Percentiles rank a stretch among this genome's conserved stretches.
Evolutionary conservation across 2,329 filamentous ascomycete genomes (phyloP).

Genomic region (Calonectria pseudoreteaudii): DNA sequence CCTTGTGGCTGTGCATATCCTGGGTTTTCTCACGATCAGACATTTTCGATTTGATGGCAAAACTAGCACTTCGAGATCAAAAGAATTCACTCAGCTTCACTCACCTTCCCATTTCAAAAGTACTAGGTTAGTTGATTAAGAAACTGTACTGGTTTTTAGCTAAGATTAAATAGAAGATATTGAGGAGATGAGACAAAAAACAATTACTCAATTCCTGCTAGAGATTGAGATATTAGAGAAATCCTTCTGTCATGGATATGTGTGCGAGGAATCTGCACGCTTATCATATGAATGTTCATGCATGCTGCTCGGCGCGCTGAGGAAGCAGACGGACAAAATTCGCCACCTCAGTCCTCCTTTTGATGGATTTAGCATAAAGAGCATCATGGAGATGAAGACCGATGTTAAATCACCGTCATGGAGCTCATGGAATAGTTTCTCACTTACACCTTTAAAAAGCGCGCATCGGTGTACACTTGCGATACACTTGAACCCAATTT

Average conservation of each 20-base stretch:
- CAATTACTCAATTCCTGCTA: background rate
- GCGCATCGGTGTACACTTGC: background rate
- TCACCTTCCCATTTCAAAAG: background rate
- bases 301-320: conserved; percentile 3
- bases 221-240: background rate
- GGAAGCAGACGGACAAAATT: background rate
- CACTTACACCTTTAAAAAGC: background rate
- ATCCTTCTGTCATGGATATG: background rate
- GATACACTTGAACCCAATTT: background rate
- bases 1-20: background rate
- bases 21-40: conserved; percentile 3
- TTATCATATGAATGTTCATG: conserved; percentile 13
- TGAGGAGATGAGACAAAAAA: background rate
- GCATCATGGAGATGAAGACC: background rate
- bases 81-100: background rate
- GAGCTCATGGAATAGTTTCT: background rate
- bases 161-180: conserved; percentile 3
- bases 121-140: background rate
- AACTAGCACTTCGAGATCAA: background rate
- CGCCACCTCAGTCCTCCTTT: conserved; percentile 3
- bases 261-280: too few species aligned
- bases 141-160: background rate
- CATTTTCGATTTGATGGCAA: background rate
- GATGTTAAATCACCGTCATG: background rate
- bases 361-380: background rate